These are phyloP conservation scores for Diaporthe capsici DNA, from an alignment of 2,329 filamentous ascomycete genomes.

Conservation along the genomic window DNA sequence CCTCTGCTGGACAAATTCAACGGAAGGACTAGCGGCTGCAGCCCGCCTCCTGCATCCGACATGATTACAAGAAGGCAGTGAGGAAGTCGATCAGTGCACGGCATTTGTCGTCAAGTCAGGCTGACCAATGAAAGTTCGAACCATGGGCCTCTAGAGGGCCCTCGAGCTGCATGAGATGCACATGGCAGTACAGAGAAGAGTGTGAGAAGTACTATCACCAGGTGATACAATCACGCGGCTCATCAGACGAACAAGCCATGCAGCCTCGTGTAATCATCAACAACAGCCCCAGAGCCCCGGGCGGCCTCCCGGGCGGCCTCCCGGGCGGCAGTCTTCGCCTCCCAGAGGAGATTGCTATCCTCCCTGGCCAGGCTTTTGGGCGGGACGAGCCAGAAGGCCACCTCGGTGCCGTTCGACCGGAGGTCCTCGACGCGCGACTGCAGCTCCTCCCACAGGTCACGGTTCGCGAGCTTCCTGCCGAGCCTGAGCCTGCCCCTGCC, in stretches of 20 bases:
- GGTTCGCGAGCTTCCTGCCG: conserved; percentile 50
- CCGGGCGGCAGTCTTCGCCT: conserved; percentile 22
- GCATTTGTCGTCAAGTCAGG: too few relatives aligned
- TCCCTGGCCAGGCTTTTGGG: conserved; percentile 6
- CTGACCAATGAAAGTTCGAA: background rate
- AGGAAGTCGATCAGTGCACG: too few relatives aligned
- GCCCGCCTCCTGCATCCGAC: background rate
- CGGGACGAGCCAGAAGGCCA: conserved; percentile 34
- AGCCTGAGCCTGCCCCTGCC: conserved; percentile 38
- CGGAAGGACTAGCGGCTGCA: background rate
- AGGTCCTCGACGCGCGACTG: conserved; percentile 44
- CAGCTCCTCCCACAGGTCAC: conserved; percentile 60
- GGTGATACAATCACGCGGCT: background rate
- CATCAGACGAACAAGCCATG: conserved; percentile 24
- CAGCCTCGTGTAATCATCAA: conserved; percentile 29
- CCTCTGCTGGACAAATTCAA: background rate
- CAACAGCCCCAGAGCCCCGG: background rate
- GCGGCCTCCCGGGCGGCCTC: conserved; percentile 23
- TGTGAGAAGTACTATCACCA: background rate
- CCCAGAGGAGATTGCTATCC: conserved; percentile 21
- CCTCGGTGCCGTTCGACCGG: conserved; percentile 15
- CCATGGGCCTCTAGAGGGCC: background rate
- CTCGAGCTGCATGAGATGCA: background rate
- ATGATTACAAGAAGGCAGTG: background rate
- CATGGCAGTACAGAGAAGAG: background rate